Evolutionary conservation across 2,329 filamentous ascomycete genomes (phyloP).

Genomic region (Cadophora malorum): DNA sequence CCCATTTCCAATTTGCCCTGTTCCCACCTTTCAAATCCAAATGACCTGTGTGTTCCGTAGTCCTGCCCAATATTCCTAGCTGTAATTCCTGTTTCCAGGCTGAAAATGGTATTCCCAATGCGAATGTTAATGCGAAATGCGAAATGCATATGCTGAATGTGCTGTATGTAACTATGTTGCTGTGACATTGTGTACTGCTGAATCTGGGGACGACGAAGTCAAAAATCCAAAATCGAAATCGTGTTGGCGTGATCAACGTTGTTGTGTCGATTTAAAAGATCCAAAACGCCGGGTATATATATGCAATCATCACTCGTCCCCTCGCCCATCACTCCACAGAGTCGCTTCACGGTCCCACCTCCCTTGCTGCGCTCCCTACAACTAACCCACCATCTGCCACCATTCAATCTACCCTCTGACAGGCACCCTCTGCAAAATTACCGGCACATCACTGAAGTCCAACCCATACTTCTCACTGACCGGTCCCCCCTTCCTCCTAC

Average conservation of each 20-base stretch:
- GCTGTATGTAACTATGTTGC: not conserved
- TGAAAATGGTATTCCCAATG: not conserved
- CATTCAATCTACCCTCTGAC: not conserved
- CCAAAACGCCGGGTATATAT: constrained; percentile 20
- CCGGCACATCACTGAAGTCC: constrained; percentile 39
- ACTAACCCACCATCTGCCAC: not conserved
- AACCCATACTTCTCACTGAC: constrained; percentile 32
- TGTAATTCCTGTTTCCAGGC: not conserved
- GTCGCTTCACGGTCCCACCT: too few relatives aligned
- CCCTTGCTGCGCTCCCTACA: not conserved
- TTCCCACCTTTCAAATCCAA: too few relatives aligned
- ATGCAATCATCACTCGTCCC: constrained; percentile 6
- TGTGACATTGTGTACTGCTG: not conserved
- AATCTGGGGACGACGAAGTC: too few relatives aligned
- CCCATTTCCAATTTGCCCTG: not conserved
- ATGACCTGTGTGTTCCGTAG: not conserved
- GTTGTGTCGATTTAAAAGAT: not conserved
- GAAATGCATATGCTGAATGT: not conserved
- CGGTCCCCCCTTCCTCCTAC: constrained; percentile 27
- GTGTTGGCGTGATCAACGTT: not conserved
- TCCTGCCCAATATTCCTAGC: not conserved
- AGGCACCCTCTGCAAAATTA: constrained; percentile 33
- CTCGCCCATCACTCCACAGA: too few relatives aligned
- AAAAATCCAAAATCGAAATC: not conserved
- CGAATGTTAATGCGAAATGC: not conserved